Conservation (phyloP, 2,329 filamentous ascomycete species). For the Colletotrichum siamense region DNA sequence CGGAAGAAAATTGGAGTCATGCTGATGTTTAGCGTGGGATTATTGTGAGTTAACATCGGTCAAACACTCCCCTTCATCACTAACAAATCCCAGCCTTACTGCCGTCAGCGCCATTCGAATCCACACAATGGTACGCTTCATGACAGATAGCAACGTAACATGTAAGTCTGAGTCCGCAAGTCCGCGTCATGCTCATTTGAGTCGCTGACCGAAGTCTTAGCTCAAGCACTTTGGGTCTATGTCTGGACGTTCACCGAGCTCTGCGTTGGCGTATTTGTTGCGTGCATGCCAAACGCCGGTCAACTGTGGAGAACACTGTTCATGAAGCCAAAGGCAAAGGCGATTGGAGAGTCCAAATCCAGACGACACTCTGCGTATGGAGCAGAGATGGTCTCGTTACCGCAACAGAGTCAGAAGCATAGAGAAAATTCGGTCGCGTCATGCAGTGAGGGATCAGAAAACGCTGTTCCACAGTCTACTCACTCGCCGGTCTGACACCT, state of each 20-base stretch:
- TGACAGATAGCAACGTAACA: not conserved
- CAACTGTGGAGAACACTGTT: not conserved
- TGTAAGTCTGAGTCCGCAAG: not conserved
- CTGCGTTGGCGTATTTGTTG: not conserved
- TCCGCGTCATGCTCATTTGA: not conserved
- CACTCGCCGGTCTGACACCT: not conserved
- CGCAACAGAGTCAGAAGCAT: not conserved
- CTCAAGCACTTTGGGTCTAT: not conserved
- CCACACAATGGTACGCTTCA: not conserved
- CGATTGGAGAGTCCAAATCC: not conserved
- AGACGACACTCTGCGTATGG: not conserved
- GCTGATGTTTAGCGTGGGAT: not conserved
- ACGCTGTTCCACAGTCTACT: not conserved
- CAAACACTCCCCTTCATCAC: not conserved
- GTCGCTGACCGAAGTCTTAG: not conserved
- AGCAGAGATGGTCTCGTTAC: not conserved
- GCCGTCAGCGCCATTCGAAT: not conserved
- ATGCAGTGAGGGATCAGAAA: not conserved
- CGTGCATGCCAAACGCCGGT: not conserved
- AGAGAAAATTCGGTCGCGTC: not conserved
- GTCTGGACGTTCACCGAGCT: not conserved
- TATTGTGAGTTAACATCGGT: not conserved
- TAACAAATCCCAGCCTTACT: not conserved
- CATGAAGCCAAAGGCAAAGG: not conserved
- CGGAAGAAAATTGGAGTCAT: constrained; percentile 23